phyloP scores from a whole-genome alignment of 2,329 filamentous ascomycete genomes.

The Colletotrichum nymphaeae region DNA sequence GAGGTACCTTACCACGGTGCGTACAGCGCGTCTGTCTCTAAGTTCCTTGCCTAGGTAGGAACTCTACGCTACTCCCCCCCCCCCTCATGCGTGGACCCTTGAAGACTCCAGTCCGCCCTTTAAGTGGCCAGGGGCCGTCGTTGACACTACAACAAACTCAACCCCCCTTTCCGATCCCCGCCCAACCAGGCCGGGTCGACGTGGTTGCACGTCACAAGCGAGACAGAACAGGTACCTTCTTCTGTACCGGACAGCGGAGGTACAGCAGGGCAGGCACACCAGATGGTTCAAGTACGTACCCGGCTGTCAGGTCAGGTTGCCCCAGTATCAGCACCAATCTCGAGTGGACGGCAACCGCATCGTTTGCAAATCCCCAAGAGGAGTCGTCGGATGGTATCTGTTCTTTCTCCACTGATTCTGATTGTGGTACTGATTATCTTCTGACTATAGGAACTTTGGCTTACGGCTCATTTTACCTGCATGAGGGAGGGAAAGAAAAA shows the following conservation, averaged over 20 bases:
- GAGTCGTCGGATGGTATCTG: background rate
- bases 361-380: conserved; percentile 2
- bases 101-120: conserved; percentile 20
- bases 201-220: background rate
- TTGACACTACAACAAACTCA: conserved; percentile 2
- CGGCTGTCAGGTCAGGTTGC: background rate
- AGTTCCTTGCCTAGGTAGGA: background rate
- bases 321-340: conserved; percentile 10
- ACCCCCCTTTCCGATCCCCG: background rate
- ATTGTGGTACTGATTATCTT: background rate
- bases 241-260: background rate
- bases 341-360: conserved; percentile 13
- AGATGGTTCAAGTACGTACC: conserved; percentile 11
- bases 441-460: background rate
- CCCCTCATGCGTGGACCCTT: conserved; percentile 33
- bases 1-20: conserved; percentile 6
- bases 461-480: background rate
- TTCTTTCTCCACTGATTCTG: conserved; percentile 7
- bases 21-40: conserved; percentile 17
- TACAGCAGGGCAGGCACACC: background rate
- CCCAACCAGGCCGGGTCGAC: background rate
- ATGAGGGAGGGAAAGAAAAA: background rate
- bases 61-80: conserved; percentile 1
- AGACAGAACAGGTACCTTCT: conserved; percentile 9
- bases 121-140: conserved; percentile 25